A percentile compares a stretch with the other conserved stretches of the same genome.
phyloP scores from a whole-genome alignment of 2,329 filamentous ascomycete genomes.

The Epichloe sp. region DNA sequence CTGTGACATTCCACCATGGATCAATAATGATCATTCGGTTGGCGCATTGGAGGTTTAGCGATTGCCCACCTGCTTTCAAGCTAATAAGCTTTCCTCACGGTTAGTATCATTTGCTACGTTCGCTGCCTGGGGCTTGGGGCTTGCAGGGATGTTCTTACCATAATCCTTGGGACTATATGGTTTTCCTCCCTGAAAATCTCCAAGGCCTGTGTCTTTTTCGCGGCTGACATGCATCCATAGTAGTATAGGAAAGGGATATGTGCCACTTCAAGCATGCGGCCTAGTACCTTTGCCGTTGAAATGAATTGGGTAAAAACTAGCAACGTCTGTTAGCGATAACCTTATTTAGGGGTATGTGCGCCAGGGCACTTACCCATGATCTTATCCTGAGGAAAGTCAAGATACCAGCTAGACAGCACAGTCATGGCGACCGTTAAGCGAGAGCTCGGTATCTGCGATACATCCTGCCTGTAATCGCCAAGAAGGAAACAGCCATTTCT shows the following conservation, averaged over 20 bases:
- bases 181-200: slow-evolving; percentile 8
- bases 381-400: slow-evolving; percentile 21
- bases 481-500: slow-evolving; percentile 14
- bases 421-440: slow-evolving; percentile 20
- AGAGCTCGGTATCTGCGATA: slow-evolving; percentile 13
- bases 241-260: slow-evolving; percentile 25
- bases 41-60: slow-evolving; percentile 27
- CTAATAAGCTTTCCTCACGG: slow-evolving; percentile 19
- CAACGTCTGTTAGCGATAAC: fast-evolving
- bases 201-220: slow-evolving; percentile 10
- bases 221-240: slow-evolving; percentile 12
- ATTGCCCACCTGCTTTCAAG: slow-evolving; percentile 22
- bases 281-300: slow-evolving; percentile 19
- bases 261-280: slow-evolving; percentile 19
- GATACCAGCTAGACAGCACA: slow-evolving; percentile 19
- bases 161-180: slow-evolving; percentile 11
- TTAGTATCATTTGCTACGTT: not conserved
- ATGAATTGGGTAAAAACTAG: slow-evolving; percentile 26
- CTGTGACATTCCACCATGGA: slow-evolving; percentile 47
- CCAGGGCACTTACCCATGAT: slow-evolving; percentile 20
- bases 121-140: slow-evolving; percentile 3
- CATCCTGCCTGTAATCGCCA: not conserved
- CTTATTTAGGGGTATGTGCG: fast-evolving
- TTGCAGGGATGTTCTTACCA: slow-evolving; percentile 21
- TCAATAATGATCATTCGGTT: slow-evolving; percentile 43